Conservation (phyloP, 164 flowering plant genomes). For the Tetrastigma voinierianum region DNA sequence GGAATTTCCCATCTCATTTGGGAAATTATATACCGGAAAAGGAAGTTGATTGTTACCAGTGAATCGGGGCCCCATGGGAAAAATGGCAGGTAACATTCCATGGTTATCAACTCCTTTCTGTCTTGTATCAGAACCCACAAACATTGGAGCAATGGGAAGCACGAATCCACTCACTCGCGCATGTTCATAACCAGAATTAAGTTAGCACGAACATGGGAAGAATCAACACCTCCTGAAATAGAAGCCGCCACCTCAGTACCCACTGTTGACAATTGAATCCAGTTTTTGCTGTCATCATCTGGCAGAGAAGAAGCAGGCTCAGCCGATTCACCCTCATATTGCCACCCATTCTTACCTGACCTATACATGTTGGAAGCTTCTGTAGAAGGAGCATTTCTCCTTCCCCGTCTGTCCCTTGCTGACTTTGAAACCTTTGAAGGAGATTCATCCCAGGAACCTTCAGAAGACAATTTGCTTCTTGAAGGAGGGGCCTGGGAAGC, state of each 20-base stretch:
- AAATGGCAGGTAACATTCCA: slow-evolving; percentile 56
- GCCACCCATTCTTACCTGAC: slow-evolving; percentile 42
- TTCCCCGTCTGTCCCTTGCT: slow-evolving; percentile 63
- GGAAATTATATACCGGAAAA: slow-evolving; percentile 47
- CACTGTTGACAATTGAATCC: slow-evolving; percentile 36
- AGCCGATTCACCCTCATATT: slow-evolving; percentile 10
- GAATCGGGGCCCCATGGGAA: slow-evolving; percentile 96
- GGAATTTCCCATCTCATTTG: slow-evolving; percentile 46
- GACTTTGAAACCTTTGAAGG: slow-evolving; percentile 59
- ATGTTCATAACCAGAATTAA: slow-evolving; percentile 51
- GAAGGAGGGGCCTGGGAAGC: slow-evolving; percentile 43
- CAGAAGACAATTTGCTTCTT: slow-evolving; percentile 71
- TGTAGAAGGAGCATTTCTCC: slow-evolving; percentile 40
- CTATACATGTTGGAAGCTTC: slow-evolving; percentile 35
- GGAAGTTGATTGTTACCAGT: slow-evolving; percentile 75
- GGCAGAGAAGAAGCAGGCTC: slow-evolving; percentile 45
- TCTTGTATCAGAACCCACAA: slow-evolving; percentile 56
- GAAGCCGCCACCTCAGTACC: slow-evolving; percentile 46
- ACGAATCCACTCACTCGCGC: slow-evolving; percentile 63
- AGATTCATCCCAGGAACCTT: slow-evolving; percentile 88
- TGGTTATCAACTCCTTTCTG: slow-evolving; percentile 49
- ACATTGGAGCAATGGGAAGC: slow-evolving; percentile 60
- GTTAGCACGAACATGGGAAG: slow-evolving; percentile 41
- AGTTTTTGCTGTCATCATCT: slow-evolving; percentile 61
- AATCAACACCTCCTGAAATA: slow-evolving; percentile 30